Evolutionary conservation across 108 stramenopile genomes (phyloP), one percentile per base, ranked within the genome.

Genomic region (Skeletonema marinoi): DNA sequence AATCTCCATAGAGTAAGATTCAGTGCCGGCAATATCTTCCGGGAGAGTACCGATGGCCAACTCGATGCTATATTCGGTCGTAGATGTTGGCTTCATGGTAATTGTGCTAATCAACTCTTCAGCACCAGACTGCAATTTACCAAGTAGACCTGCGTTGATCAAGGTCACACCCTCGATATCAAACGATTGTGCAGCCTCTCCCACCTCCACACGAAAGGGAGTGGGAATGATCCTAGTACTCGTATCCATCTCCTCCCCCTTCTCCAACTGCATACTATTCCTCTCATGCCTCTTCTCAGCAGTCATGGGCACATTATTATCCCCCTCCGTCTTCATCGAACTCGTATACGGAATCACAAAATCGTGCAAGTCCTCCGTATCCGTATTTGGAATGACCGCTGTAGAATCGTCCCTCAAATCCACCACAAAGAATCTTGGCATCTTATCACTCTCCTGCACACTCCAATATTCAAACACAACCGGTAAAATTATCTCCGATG

Each of bases 381-480:
- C 60, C 1, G 70, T 71, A 35, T 71, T 71, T 3, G 17, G 17
- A 19, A 71, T 71, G 8, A 71, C 35, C n/a, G 70, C 58, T 0
- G 32, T 60, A 1, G 42, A 46, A 29, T 38, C 36, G 19, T 62
- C 60, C 4, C 60, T 14, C 3, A 0, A 0, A 14, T 62, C 60
- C 3, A 62, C 60, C 3, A 62, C 19, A 21, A 62, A 62, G 14
- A 32, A 62, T 36, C 60, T 7, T 14, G 70, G 58, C 70, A 71
- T 71, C 17, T 71, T 71, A 32, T 71, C 70, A 17, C 32, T 71
- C 33, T 71, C 60, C 32, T 71, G 70, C 9, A 71, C 70, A 21
- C 56, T 59, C 70, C 70, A 71, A 42, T 71, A 71, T 32, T 60
- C 70, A 61, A 60, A 31, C 32, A 60, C 35, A 19, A 71, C 33